Evolutionary conservation across 305 asterid species (phyloP).

Genomic region (Euphrasia arctica): DNA sequence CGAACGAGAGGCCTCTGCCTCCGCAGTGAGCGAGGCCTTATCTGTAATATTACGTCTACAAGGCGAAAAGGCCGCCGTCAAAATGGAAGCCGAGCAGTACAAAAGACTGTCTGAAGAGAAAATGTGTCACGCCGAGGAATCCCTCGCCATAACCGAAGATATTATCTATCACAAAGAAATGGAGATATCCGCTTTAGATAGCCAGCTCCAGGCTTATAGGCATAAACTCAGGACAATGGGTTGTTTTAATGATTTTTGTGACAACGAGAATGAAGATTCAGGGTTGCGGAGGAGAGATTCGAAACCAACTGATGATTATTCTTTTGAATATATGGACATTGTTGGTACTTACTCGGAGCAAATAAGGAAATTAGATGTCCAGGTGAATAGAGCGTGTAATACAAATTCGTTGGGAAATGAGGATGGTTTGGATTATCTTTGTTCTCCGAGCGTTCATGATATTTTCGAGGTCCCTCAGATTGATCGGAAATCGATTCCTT

Average conservation of each 20-base stretch:
- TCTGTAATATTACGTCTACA: conserved; percentile 76
- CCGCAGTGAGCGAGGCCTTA: conserved; percentile 78
- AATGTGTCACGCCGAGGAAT: conserved; percentile 79
- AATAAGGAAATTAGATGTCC: conserved; percentile 55
- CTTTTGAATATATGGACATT: no score
- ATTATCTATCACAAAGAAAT: conserved; percentile 76
- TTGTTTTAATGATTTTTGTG: conserved; percentile 36
- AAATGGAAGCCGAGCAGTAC: conserved; percentile 87
- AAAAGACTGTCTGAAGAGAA: conserved; percentile 82
- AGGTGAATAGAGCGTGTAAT: conserved; percentile 41
- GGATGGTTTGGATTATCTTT: neutral
- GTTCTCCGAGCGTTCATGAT: neutral
- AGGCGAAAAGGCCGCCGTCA: conserved; percentile 79
- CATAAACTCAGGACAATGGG: conserved; percentile 69
- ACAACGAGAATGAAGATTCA: no score
- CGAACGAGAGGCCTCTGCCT: conserved; percentile 83
- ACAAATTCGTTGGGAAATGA: conserved; percentile 16
- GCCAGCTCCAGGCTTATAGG: conserved; percentile 68
- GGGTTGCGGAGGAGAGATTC: no score
- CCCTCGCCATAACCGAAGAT: conserved; percentile 70
- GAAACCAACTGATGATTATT: no score
- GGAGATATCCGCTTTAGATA: conserved; percentile 73
- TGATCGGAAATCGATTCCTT: neutral
- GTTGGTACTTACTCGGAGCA: conserved; percentile 44
- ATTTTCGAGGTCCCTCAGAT: neutral